phyloP scores from a whole-genome alignment of 2,329 filamentous ascomycete species.

The Bipolaris bicolor region DNA sequence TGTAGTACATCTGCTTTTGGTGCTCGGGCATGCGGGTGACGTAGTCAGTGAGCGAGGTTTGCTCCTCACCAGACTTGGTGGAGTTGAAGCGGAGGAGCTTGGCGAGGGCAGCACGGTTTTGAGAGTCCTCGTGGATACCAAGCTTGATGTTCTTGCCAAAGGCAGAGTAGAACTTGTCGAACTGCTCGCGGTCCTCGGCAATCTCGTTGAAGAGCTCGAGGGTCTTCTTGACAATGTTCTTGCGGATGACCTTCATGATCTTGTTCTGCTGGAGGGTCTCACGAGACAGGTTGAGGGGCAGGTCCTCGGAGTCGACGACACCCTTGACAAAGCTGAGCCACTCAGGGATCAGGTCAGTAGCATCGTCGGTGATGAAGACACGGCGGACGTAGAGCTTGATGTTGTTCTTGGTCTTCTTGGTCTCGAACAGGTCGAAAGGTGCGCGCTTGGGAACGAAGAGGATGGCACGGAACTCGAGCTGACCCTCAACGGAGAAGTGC shows the following conservation, averaged over 20 bases:
- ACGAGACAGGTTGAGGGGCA: slow-evolving; percentile 98
- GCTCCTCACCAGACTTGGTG: slow-evolving; percentile 97
- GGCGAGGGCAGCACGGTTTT: slow-evolving; percentile 90
- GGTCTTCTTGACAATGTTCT: slow-evolving; percentile 99
- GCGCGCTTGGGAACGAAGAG: slow-evolving; percentile 99
- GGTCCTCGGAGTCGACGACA: slow-evolving; percentile 99
- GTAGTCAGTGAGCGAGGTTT: slow-evolving; percentile 95
- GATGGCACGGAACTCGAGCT: slow-evolving; percentile 99
- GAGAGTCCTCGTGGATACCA: slow-evolving; percentile 98
- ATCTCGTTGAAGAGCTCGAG: slow-evolving; percentile 99
- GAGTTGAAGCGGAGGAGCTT: slow-evolving; percentile 99
- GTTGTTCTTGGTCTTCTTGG: slow-evolving; percentile 99
- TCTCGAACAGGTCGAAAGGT: slow-evolving; percentile 99
- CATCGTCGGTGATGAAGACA: slow-evolving; percentile 99
- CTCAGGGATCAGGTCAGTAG: slow-evolving; percentile 98
- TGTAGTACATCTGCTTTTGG: slow-evolving; percentile 99
- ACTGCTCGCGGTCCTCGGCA: slow-evolving; percentile 99
- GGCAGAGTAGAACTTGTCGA: slow-evolving; percentile 99
- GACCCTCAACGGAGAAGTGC: slow-evolving; percentile 99
- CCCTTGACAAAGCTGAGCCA: slow-evolving; percentile 99
- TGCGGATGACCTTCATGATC: slow-evolving; percentile 99
- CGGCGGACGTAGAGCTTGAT: slow-evolving; percentile 99
- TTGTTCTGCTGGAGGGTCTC: slow-evolving; percentile 99
- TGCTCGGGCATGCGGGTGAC: slow-evolving; percentile 99
- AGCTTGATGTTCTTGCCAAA: slow-evolving; percentile 99